Evolutionary conservation across 106 monocot species (phyloP).

Genomic region (Apostasia shenzhenica): DNA sequence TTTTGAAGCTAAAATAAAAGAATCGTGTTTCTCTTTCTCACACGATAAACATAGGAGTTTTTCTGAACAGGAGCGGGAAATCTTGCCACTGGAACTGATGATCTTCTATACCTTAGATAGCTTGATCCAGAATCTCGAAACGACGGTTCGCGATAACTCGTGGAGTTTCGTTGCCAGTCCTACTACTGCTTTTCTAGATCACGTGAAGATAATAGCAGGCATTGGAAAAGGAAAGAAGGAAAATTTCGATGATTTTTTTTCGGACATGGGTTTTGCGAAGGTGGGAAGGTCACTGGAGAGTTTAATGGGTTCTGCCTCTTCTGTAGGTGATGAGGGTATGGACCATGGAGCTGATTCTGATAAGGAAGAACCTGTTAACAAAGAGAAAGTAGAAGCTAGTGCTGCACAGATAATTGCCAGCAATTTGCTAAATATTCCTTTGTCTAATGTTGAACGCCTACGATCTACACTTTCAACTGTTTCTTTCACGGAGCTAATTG

Average conservation of each 20-base stretch:
- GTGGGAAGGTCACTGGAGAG: constrained; percentile 35
- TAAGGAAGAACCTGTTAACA: constrained; percentile 26
- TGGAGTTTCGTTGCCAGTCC: neutral
- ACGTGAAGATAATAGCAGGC: constrained; percentile 25
- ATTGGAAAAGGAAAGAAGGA: constrained; percentile 35
- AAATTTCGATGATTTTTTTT: constrained; percentile 39
- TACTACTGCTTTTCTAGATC: constrained; percentile 16
- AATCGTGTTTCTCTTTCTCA: neutral
- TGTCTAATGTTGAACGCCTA: constrained; percentile 70
- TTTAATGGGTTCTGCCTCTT: constrained; percentile 19
- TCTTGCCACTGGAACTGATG: constrained; percentile 25
- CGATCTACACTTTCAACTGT: constrained; percentile 47
- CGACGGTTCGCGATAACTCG: constrained; percentile 8
- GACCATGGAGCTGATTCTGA: neutral
- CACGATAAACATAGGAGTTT: neutral
- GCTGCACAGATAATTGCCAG: constrained; percentile 25
- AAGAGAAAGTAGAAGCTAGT: constrained; percentile 17
- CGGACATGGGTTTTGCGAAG: constrained; percentile 52
- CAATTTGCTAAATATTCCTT: constrained; percentile 58
- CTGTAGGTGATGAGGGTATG: constrained; percentile 20
- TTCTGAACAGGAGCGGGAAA: constrained; percentile 5
- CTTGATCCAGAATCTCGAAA: constrained; percentile 33
- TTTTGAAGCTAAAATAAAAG: constrained; percentile 1
- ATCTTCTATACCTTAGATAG: constrained; percentile 28
- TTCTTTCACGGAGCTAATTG: constrained; percentile 44